Percentiles rank a stretch among this genome's conserved stretches.
Conservation (phyloP, 805 yeast genomes). For the Cyberlindnera xishuangbannaensis region DNA sequence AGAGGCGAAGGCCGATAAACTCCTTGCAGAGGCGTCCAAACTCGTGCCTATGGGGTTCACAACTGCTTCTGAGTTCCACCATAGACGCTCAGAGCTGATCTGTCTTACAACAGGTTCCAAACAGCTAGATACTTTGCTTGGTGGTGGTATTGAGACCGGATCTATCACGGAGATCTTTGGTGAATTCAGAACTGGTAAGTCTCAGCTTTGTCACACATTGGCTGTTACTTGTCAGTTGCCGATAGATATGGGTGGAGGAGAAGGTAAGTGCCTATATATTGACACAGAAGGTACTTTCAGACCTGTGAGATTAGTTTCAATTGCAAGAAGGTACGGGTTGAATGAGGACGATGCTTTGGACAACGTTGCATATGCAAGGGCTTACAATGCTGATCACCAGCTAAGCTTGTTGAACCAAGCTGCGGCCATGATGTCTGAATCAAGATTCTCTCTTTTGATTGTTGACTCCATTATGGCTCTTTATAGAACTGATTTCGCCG, state of each 20-base stretch:
- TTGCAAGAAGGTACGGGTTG: conserved; percentile 86
- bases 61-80: conserved; percentile 91
- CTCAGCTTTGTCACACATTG: conserved; percentile 93
- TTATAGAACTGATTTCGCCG: conserved; percentile 90
- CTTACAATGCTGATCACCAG: conserved; percentile 96
- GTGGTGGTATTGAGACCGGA: conserved; percentile 98
- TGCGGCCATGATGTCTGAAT: conserved; percentile 93
- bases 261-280: conserved; percentile 92
- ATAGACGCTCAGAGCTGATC: conserved; percentile 82
- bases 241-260: conserved; percentile 96
- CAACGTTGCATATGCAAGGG: conserved; percentile 96
- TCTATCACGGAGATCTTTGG: conserved; percentile 95
- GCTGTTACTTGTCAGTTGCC: conserved; percentile 97
- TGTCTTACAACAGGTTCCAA: conserved; percentile 95
- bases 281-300: conserved; percentile 98
- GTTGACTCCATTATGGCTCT: conserved; percentile 98
- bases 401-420: conserved; percentile 81
- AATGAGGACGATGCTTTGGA: conserved; percentile 93
- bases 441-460: conserved; percentile 81
- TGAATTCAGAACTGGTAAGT: conserved; percentile 95
- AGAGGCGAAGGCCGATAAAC: conserved; percentile 88
- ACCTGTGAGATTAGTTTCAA: conserved; percentile 82
- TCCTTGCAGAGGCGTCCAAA: conserved; percentile 77
- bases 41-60: conserved; percentile 95
- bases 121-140: conserved; percentile 84